Evolutionary conservation across 306 rosid genomes (phyloP).

Genomic region (Casuarina equisetifolia): DNA sequence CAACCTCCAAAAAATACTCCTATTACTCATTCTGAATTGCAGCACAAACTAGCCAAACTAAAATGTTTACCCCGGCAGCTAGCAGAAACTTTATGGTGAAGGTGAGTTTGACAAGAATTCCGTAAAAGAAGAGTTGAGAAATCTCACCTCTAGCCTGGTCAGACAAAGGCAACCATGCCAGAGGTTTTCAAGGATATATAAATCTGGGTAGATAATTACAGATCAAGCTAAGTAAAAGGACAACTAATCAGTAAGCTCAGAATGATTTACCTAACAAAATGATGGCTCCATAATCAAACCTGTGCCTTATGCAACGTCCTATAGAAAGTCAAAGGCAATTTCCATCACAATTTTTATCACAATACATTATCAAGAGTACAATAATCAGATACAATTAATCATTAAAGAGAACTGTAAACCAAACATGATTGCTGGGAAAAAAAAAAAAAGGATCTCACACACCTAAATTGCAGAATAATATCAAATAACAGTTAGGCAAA

Average conservation of each 20-base stretch:
- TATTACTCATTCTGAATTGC: neutral
- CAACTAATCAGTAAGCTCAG: conserved; percentile 15
- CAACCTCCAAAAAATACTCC: neutral
- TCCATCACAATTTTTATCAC: conserved; percentile 17
- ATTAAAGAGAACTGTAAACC: neutral
- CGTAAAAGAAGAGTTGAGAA: neutral
- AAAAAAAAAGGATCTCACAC: neutral
- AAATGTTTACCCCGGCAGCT: neutral
- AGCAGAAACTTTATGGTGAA: neutral
- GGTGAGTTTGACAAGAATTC: neutral
- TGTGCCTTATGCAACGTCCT: conserved; percentile 97
- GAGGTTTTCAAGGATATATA: neutral
- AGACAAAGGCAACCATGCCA: neutral
- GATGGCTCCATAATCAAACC: conserved; percentile 89
- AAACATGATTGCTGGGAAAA: neutral
- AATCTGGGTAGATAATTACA: neutral
- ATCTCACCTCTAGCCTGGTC: neutral
- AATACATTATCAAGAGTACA: neutral
- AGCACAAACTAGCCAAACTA: neutral
- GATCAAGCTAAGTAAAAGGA: neutral
- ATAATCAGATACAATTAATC: conserved; percentile 1
- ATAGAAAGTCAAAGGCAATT: conserved; percentile 28
- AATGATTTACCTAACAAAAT: conserved; percentile 68
- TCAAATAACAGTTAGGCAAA: conserved; percentile 3
- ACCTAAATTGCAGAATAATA: neutral